A percentile compares a stretch with the other conserved stretches of the same genome.
These are phyloP conservation scores for Hypoxylon subgilvum DNA, from an alignment of 495 filamentous ascomycete species.

Conservation along the genomic window DNA sequence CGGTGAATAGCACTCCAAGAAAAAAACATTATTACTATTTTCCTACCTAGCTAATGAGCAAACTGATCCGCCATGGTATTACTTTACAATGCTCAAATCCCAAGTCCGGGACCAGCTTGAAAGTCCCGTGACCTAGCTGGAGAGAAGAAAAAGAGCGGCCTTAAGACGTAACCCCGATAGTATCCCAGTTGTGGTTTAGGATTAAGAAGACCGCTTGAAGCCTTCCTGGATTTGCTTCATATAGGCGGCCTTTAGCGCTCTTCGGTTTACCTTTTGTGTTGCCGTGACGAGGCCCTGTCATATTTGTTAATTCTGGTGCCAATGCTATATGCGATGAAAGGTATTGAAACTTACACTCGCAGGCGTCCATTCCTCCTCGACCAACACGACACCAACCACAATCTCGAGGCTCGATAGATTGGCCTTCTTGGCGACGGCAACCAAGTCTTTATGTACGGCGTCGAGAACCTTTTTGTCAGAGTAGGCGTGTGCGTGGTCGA, in stretches of 20 bases:
- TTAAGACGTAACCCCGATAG: no score
- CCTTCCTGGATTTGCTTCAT: conserved; percentile 60
- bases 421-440: conserved; percentile 54
- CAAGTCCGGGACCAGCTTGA: no score
- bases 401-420: conserved; percentile 63
- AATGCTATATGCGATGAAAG: background rate
- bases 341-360: conserved; percentile 58
- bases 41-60: background rate
- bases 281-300: conserved; percentile 64
- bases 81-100: background rate
- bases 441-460: conserved; percentile 62
- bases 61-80: background rate
- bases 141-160: no score
- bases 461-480: conserved; percentile 54
- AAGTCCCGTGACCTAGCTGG: no score
- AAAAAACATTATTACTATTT: background rate
- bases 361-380: conserved; percentile 71
- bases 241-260: conserved; percentile 59
- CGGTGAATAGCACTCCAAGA: no score
- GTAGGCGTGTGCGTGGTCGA: conserved; percentile 54
- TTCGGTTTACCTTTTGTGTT: conserved; percentile 67
- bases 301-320: conserved; percentile 31
- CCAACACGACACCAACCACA: conserved; percentile 63
- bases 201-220: conserved; percentile 36
- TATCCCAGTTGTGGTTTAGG: no score